These are phyloP conservation scores for Beauveria asiatica DNA, from an alignment of 2,329 filamentous ascomycete species.

Conservation along the genomic window DNA sequence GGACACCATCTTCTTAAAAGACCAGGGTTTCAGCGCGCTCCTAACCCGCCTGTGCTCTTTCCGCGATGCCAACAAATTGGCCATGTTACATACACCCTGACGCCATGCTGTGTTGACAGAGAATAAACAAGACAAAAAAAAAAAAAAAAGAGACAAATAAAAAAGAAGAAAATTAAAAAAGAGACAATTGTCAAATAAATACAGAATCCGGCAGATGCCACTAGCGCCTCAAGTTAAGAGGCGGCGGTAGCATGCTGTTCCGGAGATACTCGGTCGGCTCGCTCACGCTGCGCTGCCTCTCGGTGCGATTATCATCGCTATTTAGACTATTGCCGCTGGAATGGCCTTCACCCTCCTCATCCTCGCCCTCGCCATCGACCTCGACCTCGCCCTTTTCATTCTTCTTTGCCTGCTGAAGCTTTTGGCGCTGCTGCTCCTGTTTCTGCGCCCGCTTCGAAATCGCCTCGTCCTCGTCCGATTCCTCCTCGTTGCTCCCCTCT, in stretches of 20 bases:
- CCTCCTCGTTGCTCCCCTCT: slow-evolving; percentile 55
- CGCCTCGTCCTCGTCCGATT: slow-evolving; percentile 26
- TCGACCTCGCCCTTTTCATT: slow-evolving; percentile 49
- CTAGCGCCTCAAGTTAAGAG: slow-evolving; percentile 25
- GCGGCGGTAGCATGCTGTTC: slow-evolving; percentile 25
- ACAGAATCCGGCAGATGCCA: background rate
- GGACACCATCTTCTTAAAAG: background rate
- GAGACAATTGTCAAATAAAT: background rate
- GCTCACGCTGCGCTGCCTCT: slow-evolving; percentile 48
- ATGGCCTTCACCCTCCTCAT: slow-evolving; percentile 26
- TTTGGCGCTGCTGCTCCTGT: slow-evolving; percentile 14
- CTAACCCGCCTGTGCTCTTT: background rate
- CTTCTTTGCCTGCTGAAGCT: slow-evolving; percentile 9
- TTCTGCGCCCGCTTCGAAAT: slow-evolving; percentile 1
- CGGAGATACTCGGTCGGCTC: slow-evolving; percentile 29
- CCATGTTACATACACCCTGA: background rate
- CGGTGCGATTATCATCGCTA: slow-evolving; percentile 40
- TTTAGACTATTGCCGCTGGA: slow-evolving; percentile 29
- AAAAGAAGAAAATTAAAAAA: background rate
- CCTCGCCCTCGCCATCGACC: slow-evolving; percentile 25
- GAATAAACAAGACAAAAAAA: background rate
- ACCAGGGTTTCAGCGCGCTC: too few species aligned
- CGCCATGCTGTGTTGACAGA: slow-evolving; percentile 10
- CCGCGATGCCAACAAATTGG: background rate
- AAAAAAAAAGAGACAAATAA: background rate